These are phyloP conservation scores for Apiotrichum siamense DNA, from an alignment of 1,284 basidiomycete genomes.

Conservation along the genomic window DNA sequence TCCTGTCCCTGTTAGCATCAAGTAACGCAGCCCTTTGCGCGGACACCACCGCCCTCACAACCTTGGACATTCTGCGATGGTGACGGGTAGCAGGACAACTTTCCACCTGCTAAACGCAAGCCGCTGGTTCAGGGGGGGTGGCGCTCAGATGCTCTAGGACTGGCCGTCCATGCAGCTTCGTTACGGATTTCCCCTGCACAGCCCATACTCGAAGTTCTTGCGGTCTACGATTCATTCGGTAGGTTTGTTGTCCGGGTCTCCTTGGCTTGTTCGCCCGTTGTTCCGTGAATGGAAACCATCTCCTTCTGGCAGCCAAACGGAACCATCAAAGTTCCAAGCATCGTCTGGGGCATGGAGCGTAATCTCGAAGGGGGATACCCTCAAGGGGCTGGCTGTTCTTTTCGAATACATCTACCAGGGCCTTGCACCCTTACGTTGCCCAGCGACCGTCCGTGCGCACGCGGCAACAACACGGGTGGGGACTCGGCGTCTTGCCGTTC, in stretches of 20 bases:
- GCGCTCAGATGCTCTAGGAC: constrained; percentile 39
- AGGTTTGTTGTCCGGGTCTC: constrained; percentile 9
- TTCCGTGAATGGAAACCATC: background rate
- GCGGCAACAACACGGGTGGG: no score
- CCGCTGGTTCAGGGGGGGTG: constrained; percentile 49
- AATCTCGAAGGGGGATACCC: no score
- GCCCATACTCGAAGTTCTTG: constrained; percentile 51
- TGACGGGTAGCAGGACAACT: constrained; percentile 49
- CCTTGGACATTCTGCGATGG: constrained; percentile 52
- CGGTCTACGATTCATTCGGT: constrained; percentile 52
- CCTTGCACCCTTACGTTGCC: no score
- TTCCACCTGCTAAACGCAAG: constrained; percentile 48
- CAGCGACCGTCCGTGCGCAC: no score
- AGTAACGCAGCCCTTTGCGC: constrained; percentile 50
- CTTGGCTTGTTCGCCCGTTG: background rate
- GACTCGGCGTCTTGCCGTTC: no score
- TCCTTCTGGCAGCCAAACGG: no score
- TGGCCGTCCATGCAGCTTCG: constrained; percentile 30
- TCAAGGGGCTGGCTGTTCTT: no score
- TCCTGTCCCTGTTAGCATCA: constrained; percentile 20
- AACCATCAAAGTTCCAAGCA: no score
- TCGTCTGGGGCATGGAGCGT: no score
- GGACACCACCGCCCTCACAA: constrained; percentile 47
- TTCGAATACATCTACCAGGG: no score
- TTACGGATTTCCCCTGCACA: constrained; percentile 48